Evolutionary conservation across 345 rosid species (phyloP).

Genomic region (Iberis pinnata): DNA sequence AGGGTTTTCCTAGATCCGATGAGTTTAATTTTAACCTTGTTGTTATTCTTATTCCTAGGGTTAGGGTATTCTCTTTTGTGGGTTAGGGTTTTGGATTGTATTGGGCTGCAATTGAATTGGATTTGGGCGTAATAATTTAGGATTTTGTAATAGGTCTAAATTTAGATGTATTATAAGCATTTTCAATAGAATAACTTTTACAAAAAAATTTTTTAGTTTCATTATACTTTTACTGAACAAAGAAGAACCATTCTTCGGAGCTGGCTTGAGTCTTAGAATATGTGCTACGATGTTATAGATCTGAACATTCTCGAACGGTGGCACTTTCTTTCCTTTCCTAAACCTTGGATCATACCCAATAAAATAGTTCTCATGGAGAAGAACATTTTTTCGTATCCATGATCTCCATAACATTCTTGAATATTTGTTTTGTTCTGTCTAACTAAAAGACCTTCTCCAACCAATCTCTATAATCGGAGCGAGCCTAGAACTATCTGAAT

Average conservation of each 20-base stretch:
- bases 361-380: conserved; percentile 94
- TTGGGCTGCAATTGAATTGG: no score
- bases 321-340: conserved; percentile 63
- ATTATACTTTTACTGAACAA: no score
- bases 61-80: no score
- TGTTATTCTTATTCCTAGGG: no score
- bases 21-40: no score
- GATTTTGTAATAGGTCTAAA: no score
- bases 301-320: conserved; percentile 88
- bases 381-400: conserved; percentile 80
- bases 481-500: conserved; percentile 54
- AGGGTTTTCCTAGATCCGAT: no score
- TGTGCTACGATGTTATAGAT: conserved; percentile 76
- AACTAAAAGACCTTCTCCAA: conserved; percentile 74
- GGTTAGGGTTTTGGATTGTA: no score
- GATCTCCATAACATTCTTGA: conserved; percentile 86
- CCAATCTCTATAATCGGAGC: conserved; percentile 69
- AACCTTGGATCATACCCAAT: conserved; percentile 90
- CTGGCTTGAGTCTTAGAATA: conserved; percentile 67
- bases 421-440: conserved; percentile 47
- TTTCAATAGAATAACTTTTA: no score
- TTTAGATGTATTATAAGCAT: no score
- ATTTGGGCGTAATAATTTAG: no score
- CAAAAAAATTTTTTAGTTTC: no score
- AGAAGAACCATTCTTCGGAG: conserved; percentile 92